Percentiles rank a stretch among this genome's conserved stretches.
Conservation (phyloP, 1,284 basidiomycete species). For the Cystobasidium pallidum region DNA sequence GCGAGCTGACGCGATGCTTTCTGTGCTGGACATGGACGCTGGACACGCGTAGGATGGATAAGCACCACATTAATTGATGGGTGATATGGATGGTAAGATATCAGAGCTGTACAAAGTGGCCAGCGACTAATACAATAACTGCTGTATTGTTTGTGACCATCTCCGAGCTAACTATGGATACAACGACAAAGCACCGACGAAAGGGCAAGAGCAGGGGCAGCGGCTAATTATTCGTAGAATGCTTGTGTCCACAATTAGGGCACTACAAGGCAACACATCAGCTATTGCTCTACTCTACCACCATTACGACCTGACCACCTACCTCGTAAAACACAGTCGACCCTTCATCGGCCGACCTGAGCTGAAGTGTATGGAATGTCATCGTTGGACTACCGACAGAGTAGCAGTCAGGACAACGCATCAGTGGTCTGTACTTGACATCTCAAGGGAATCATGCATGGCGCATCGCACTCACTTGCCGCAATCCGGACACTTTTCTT, state of each 20-base stretch:
- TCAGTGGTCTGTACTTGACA: too few relatives aligned
- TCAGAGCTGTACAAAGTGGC: too few relatives aligned
- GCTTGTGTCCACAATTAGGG: constrained; percentile 30
- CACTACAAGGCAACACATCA: not conserved
- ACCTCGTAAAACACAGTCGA: constrained; percentile 47
- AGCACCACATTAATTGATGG: too few relatives aligned
- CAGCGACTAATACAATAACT: too few relatives aligned
- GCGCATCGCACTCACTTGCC: constrained; percentile 58
- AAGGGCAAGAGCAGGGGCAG: not conserved
- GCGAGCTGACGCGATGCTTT: not conserved
- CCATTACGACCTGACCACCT: not conserved
- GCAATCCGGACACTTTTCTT: constrained; percentile 90
- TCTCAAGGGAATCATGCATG: too few relatives aligned
- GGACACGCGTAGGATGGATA: too few relatives aligned
- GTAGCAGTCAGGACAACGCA: too few relatives aligned
- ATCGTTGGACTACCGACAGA: constrained; percentile 28
- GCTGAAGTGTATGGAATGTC: constrained; percentile 58
- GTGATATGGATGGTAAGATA: too few relatives aligned
- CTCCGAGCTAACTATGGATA: constrained; percentile 1
- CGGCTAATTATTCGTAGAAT: constrained; percentile 42
- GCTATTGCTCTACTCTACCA: not conserved
- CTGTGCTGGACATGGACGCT: not conserved
- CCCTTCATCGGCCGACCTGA: constrained; percentile 59
- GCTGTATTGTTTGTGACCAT: too few relatives aligned
- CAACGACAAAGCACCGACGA: constrained; percentile 20